Conservation (phyloP, 2,329 filamentous ascomycete genomes). For the Diaporthe citriasiana region DNA sequence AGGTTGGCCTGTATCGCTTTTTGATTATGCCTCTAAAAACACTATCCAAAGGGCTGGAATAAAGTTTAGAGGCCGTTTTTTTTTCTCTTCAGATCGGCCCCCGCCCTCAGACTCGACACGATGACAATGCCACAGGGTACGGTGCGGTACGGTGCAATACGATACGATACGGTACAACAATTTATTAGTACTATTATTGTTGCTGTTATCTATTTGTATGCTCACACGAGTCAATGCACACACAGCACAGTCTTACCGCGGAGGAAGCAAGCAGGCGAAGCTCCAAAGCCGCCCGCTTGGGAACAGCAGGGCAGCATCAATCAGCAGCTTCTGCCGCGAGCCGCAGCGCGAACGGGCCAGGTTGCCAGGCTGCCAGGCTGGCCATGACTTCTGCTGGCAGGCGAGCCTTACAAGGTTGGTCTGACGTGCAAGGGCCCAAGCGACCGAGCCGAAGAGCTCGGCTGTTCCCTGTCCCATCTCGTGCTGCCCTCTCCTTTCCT, state of each 20-base stretch:
- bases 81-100: constrained; percentile 23
- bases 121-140: constrained; percentile 9
- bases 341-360: constrained; percentile 13
- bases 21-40: neutral
- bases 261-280: neutral
- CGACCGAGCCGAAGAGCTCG: constrained; percentile 23
- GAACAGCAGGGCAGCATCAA: too few species aligned
- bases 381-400: neutral
- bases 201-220: neutral
- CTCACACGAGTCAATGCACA: constrained; percentile 23
- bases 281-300: neutral
- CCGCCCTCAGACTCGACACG: neutral
- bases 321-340: neutral
- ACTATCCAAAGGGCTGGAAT: constrained; percentile 25
- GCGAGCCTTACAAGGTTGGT: constrained; percentile 20
- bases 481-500: constrained; percentile 13
- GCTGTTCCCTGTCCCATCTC: constrained; percentile 23
- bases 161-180: neutral
- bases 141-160: neutral
- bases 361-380: constrained; percentile 3
- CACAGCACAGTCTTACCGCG: neutral
- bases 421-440: constrained; percentile 31
- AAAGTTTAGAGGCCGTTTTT: constrained; percentile 34
- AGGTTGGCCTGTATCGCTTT: neutral
- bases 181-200: neutral